Conservation (phyloP, 2,329 filamentous ascomycete genomes). For the Ceratocystis eucalypticola region DNA sequence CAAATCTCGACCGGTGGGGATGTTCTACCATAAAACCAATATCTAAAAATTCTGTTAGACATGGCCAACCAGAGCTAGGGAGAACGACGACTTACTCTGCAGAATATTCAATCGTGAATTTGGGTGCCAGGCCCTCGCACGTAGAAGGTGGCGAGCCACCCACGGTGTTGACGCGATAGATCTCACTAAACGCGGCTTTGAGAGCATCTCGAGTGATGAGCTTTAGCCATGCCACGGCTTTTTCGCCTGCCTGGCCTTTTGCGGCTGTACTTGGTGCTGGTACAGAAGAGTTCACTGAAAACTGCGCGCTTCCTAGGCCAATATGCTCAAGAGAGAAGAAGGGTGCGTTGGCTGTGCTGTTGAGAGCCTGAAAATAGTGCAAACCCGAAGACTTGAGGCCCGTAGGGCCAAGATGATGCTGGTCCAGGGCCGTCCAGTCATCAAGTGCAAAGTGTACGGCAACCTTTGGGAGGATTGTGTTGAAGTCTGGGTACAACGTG, state of each 20-base stretch:
- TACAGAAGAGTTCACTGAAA: conserved; percentile 45
- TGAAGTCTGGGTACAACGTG: conserved; percentile 51
- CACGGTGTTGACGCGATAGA: conserved; percentile 74
- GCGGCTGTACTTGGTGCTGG: conserved; percentile 49
- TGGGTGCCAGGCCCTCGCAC: conserved; percentile 49
- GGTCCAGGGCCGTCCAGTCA: conserved; percentile 10
- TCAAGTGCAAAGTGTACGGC: conserved; percentile 45
- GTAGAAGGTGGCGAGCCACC: conserved; percentile 63
- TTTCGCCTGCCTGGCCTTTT: conserved; percentile 47
- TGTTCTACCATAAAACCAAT: conserved; percentile 27
- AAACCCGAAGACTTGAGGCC: conserved; percentile 55
- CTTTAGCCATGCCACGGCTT: conserved; percentile 70
- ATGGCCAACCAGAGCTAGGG: conserved; percentile 17
- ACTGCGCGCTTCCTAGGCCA: conserved; percentile 33
- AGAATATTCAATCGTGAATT: conserved; percentile 66
- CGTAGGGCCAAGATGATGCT: conserved; percentile 37
- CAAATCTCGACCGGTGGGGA: not conserved
- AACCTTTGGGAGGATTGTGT: conserved; percentile 50
- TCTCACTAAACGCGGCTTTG: conserved; percentile 53
- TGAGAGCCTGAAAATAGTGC: conserved; percentile 54
- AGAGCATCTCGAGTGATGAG: conserved; percentile 40
- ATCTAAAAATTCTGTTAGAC: conserved; percentile 22
- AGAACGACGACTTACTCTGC: conserved; percentile 53
- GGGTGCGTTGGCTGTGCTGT: conserved; percentile 48
- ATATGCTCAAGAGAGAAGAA: conserved; percentile 65